Conservation (phyloP, 345 rosid genomes). For the Odontarrhena argentea region DNA sequence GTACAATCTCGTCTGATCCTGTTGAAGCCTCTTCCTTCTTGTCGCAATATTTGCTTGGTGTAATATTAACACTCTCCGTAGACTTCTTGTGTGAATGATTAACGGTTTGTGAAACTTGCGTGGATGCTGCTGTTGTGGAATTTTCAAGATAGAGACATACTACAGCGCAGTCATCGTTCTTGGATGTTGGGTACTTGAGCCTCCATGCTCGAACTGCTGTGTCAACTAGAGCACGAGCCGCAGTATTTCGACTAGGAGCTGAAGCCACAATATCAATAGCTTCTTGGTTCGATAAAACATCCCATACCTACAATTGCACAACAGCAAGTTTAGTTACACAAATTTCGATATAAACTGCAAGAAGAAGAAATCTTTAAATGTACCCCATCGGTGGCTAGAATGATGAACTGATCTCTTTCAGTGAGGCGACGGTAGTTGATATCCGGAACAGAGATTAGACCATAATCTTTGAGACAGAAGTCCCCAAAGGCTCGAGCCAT, state of each 20-base stretch:
- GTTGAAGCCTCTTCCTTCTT: conserved; percentile 29
- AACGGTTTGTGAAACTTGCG: conserved; percentile 31
- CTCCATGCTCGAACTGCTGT: conserved; percentile 92
- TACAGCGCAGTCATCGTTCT: conserved; percentile 92
- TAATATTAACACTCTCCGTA: conserved; percentile 58
- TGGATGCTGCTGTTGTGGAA: conserved; percentile 31
- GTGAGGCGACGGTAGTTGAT: conserved; percentile 64
- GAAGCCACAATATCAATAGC: conserved; percentile 84
- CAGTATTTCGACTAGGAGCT: conserved; percentile 78
- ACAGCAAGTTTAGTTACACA: conserved; percentile 21
- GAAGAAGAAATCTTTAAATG: conserved; percentile 8
- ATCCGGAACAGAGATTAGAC: conserved; percentile 89
- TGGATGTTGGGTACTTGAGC: conserved; percentile 93
- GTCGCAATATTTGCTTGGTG: conserved; percentile 23
- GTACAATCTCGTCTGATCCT: conserved; percentile 65
- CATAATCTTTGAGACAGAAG: conserved; percentile 94
- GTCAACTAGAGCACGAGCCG: conserved; percentile 89
- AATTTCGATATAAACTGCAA: background rate
- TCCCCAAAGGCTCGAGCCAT: conserved; percentile 99
- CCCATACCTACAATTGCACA: conserved; percentile 65
- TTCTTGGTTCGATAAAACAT: conserved; percentile 89
- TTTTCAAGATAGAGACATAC: conserved; percentile 86
- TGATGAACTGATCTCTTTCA: conserved; percentile 73
- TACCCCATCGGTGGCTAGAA: conserved; percentile 98
- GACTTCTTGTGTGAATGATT: conserved; percentile 33